phyloP scores from a whole-genome alignment of 495 filamentous ascomycete species.

The Penicillium silybi region DNA sequence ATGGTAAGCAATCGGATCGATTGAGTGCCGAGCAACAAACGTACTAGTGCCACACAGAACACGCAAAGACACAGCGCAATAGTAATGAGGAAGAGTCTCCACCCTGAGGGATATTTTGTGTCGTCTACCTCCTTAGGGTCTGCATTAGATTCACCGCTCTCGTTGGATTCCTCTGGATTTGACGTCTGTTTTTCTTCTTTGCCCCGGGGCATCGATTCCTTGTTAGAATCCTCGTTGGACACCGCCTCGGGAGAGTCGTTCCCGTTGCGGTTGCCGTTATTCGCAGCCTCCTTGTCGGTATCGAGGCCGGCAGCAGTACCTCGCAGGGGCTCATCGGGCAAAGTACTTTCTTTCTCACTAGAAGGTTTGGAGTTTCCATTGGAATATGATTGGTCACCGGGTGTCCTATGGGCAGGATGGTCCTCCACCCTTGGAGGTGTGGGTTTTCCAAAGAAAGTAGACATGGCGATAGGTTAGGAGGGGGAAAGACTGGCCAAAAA shows the following conservation, averaged over 20 bases:
- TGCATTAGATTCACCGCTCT: slow-evolving; percentile 4
- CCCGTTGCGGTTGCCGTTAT: neutral
- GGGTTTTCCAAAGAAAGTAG: slow-evolving; percentile 14
- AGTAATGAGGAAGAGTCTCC: slow-evolving; percentile 54
- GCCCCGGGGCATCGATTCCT: slow-evolving; percentile 2
- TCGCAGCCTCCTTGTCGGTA: slow-evolving; percentile 9
- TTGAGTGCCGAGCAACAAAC: slow-evolving; percentile 8
- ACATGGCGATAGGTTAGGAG: neutral
- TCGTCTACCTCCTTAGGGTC: slow-evolving; percentile 37
- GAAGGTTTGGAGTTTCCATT: slow-evolving; percentile 13
- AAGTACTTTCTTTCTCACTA: slow-evolving; percentile 27
- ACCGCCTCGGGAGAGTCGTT: neutral
- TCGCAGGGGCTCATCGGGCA: slow-evolving; percentile 11
- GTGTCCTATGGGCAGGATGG: neutral
- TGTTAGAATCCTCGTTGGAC: slow-evolving; percentile 6
- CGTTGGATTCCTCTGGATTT: slow-evolving; percentile 9
- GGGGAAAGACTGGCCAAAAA: neutral
- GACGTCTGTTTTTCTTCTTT: slow-evolving; percentile 1
- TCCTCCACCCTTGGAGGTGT: slow-evolving; percentile 7
- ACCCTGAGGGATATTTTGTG: slow-evolving; percentile 46
- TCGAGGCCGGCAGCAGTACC: slow-evolving; percentile 1
- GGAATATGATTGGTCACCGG: slow-evolving; percentile 6
- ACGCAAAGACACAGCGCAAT: slow-evolving; percentile 59
- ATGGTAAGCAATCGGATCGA: neutral
- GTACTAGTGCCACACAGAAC: slow-evolving; percentile 61